Conservation (phyloP, 208 protist genomes). For the Leishmania aethiopica region DNA sequence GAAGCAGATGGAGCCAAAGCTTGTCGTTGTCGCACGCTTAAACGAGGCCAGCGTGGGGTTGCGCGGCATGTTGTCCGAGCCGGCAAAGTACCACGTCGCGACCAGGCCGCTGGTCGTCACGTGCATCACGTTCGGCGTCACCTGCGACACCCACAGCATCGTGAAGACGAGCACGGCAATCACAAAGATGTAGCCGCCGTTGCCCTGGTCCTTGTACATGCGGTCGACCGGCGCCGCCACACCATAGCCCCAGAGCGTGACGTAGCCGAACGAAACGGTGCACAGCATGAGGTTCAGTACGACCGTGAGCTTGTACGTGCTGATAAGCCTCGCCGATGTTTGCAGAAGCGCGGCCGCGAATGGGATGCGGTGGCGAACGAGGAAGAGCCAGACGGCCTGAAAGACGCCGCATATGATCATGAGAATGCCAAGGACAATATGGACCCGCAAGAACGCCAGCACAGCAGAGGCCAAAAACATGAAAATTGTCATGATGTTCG, state of each 20-base stretch:
- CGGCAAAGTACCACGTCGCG: slow-evolving; percentile 92
- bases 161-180: slow-evolving; percentile 59
- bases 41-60: slow-evolving; percentile 78
- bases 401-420: slow-evolving; percentile 41
- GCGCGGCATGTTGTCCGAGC: slow-evolving; percentile 57
- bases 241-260: slow-evolving; percentile 58
- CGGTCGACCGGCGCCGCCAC: slow-evolving; percentile 45
- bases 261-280: slow-evolving; percentile 45
- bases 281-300: slow-evolving; percentile 45
- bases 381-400: slow-evolving; percentile 55
- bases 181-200: slow-evolving; percentile 42
- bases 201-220: slow-evolving; percentile 26
- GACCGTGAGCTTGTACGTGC: slow-evolving; percentile 62
- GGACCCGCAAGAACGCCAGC: slow-evolving; percentile 32
- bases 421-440: slow-evolving; percentile 41
- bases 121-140: slow-evolving; percentile 84
- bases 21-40: slow-evolving; percentile 77
- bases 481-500: slow-evolving; percentile 45
- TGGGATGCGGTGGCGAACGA: slow-evolving; percentile 74
- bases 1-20: slow-evolving; percentile 93
- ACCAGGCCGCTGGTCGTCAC: slow-evolving; percentile 79
- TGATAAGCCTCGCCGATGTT: slow-evolving; percentile 44
- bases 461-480: slow-evolving; percentile 39
- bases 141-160: slow-evolving; percentile 70
- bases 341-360: slow-evolving; percentile 75